These are phyloP conservation scores for Penicillium pancosmium DNA, from an alignment of 495 filamentous ascomycete genomes.

Conservation along the genomic window DNA sequence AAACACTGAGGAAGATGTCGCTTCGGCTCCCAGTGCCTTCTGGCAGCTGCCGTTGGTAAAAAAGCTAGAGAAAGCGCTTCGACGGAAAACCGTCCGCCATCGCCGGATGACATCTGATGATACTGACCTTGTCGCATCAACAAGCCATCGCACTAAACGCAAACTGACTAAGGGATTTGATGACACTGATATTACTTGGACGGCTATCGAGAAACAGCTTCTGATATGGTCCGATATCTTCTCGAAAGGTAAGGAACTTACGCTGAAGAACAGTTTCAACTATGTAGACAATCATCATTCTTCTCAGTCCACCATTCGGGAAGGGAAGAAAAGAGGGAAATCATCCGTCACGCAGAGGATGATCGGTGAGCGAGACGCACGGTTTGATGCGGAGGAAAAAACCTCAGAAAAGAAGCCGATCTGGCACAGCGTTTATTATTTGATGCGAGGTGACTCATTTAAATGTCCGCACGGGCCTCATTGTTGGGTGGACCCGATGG, in stretches of 20 bases:
- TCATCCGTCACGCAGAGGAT: conserved; percentile 21
- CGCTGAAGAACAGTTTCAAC: conserved; percentile 19
- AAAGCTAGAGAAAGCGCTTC: conserved; percentile 13
- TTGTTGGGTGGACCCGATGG: conserved; percentile 34
- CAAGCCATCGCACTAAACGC: conserved; percentile 12
- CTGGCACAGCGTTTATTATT: conserved; percentile 34
- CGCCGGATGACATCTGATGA: conserved; percentile 13
- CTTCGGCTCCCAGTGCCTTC: conserved; percentile 27
- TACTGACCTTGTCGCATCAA: conserved; percentile 12
- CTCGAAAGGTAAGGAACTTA: conserved; percentile 18
- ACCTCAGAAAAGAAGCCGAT: conserved; percentile 22
- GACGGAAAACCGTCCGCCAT: conserved; percentile 2
- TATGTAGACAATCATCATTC: conserved; percentile 14
- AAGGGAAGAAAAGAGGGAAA: conserved; percentile 27
- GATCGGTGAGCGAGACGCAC: conserved; percentile 25
- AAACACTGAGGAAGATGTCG: conserved; percentile 33
- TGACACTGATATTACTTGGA: conserved; percentile 16
- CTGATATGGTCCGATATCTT: conserved; percentile 16
- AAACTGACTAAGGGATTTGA: conserved; percentile 17
- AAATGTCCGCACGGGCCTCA: conserved; percentile 24
- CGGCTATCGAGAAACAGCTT: conserved; percentile 23
- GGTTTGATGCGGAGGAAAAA: conserved; percentile 28
- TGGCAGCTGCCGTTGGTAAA: conserved; percentile 22
- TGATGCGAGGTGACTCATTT: conserved; percentile 29
- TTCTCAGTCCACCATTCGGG: not conserved